phyloP scores from a whole-genome alignment of 2,329 filamentous ascomycete species.

The Calonectria leucothoes region DNA sequence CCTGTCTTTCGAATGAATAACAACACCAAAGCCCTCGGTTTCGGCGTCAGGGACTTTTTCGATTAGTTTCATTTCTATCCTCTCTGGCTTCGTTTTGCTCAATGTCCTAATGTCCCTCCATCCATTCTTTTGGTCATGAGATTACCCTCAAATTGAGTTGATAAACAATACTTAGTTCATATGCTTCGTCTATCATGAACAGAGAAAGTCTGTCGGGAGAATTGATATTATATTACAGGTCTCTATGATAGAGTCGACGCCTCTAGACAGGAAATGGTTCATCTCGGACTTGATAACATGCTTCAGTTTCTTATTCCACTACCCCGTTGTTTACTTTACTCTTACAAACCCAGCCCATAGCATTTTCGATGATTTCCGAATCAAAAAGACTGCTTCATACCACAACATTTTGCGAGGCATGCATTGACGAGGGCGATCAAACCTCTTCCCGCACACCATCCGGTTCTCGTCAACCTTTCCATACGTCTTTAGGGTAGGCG shows the following conservation, averaged over 20 bases:
- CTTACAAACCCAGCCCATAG: not conserved
- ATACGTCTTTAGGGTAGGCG: not conserved
- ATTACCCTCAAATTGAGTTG: not conserved
- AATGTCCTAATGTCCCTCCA: conserved; percentile 42
- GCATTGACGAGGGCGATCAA: not conserved
- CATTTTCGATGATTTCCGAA: not conserved
- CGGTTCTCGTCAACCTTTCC: not conserved
- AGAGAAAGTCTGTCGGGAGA: not conserved
- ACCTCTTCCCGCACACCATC: not conserved
- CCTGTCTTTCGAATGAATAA: conserved; percentile 61
- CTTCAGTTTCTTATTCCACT: conserved; percentile 6
- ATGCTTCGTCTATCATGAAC: not conserved
- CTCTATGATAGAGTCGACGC: conserved; percentile 3
- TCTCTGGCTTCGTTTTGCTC: conserved; percentile 32
- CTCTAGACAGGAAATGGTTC: conserved; percentile 16
- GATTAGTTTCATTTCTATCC: conserved; percentile 26
- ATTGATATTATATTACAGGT: not conserved
- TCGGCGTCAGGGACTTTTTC: conserved; percentile 51
- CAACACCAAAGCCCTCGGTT: conserved; percentile 62
- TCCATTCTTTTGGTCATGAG: conserved; percentile 36
- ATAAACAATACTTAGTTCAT: not conserved
- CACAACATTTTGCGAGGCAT: not conserved
- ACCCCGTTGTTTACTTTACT: not conserved
- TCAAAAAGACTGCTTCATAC: not conserved
- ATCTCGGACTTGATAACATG: conserved; percentile 5